Conservation (phyloP, 2,329 filamentous ascomycete genomes). For the Biscogniauxia mediterranea region DNA sequence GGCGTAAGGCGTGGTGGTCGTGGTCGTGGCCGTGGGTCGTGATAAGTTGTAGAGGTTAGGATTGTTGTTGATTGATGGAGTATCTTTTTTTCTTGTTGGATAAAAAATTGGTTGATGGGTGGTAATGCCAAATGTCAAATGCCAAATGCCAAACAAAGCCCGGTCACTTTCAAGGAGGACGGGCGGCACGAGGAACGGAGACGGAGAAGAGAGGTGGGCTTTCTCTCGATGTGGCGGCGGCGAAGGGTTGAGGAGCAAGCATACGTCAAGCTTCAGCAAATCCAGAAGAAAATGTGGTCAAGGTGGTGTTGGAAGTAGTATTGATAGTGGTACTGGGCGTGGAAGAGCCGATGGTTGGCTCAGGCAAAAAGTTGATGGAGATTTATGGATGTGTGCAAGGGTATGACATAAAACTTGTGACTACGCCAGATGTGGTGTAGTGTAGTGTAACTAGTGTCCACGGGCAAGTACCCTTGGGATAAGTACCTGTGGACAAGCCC, state of each 20-base stretch:
- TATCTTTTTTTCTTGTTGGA: neutral
- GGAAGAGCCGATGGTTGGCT: neutral
- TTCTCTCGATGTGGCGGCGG: constrained; percentile 15
- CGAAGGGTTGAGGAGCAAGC: constrained; percentile 21
- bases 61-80: neutral
- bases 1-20: neutral
- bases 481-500: no score
- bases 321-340: neutral
- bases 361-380: neutral
- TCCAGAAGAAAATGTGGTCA: constrained; percentile 21
- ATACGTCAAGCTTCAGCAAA: constrained; percentile 21
- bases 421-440: neutral
- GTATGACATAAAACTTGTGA: neutral
- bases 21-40: neutral
- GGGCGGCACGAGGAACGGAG: neutral
- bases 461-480: no score
- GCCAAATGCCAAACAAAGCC: constrained; percentile 2
- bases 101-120: neutral
- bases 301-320: constrained; percentile 9
- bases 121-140: neutral
- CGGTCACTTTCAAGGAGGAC: neutral
- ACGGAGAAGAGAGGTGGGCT: neutral
- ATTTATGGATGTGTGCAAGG: constrained; percentile 3
- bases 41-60: neutral
- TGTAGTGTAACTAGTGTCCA: no score